phyloP scores from a whole-genome alignment of 305 asterid species.

The Rubia peregrina region DNA sequence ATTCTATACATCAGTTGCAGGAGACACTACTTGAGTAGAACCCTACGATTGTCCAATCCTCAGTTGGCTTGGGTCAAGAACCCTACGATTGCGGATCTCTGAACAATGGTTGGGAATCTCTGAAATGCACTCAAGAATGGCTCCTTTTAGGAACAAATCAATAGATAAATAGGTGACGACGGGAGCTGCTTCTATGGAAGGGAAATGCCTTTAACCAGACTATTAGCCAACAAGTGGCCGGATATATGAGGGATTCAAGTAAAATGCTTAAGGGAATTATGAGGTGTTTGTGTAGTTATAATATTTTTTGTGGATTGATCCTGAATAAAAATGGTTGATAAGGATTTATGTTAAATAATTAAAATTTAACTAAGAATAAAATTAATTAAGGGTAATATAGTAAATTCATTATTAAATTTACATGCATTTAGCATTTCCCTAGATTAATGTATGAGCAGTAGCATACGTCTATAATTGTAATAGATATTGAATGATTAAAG shows the following conservation, averaged over 20 bases:
- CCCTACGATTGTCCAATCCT: slow-evolving; percentile 49
- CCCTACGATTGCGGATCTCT: no score
- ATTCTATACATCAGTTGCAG: slow-evolving; percentile 64
- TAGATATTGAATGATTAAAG: no score
- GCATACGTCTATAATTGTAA: no score
- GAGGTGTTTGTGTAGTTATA: no score
- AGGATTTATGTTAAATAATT: no score
- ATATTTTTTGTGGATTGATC: no score
- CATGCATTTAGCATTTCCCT: no score
- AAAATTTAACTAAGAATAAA: no score
- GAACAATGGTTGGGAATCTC: slow-evolving; percentile 52
- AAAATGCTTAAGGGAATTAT: slow-evolving; percentile 78
- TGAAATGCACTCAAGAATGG: slow-evolving; percentile 64
- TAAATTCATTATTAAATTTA: no score
- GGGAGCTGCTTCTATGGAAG: slow-evolving; percentile 90
- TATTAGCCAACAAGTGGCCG: slow-evolving; percentile 83
- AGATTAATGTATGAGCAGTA: no score
- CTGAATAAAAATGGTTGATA: no score
- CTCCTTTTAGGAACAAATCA: slow-evolving; percentile 70
- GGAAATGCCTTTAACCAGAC: slow-evolving; percentile 87
- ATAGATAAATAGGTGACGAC: slow-evolving; percentile 81
- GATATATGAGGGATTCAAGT: slow-evolving; percentile 95
- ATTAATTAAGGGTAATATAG: no score
- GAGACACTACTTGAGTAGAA: slow-evolving; percentile 74
- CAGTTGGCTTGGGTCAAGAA: slow-evolving; percentile 19